Evolutionary conservation across 2,329 filamentous ascomycete species (phyloP).

Genomic region (Fusarium praegraminearum): DNA sequence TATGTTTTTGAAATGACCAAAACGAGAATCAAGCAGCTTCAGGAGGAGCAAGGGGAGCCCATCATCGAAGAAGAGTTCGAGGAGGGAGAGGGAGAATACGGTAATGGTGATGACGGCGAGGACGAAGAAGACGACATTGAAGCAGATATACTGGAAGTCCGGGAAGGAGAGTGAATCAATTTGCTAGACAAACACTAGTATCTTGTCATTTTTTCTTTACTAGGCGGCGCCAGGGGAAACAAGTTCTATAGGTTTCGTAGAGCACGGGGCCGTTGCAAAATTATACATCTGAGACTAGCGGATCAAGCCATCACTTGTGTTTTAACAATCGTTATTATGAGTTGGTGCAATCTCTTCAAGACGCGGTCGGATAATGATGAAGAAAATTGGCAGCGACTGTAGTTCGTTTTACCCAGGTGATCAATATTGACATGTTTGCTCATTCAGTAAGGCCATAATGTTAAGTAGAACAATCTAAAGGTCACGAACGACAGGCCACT

Average conservation of each 20-base stretch:
- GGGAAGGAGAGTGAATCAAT: slow-evolving; percentile 51
- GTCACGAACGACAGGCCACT: neutral
- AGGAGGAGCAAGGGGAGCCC: slow-evolving; percentile 51
- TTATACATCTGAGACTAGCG: neutral
- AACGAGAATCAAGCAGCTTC: slow-evolving; percentile 64
- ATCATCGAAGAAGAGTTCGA: slow-evolving; percentile 49
- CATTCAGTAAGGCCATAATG: neutral
- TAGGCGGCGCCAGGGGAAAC: slow-evolving; percentile 17
- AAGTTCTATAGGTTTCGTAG: neutral
- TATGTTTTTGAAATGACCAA: slow-evolving; percentile 98
- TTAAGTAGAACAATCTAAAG: neutral
- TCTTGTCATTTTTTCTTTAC: slow-evolving; percentile 10
- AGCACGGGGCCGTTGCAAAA: slow-evolving; percentile 7
- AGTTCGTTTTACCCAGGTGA: neutral
- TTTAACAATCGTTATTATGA: neutral
- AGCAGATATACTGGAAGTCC: slow-evolving; percentile 54
- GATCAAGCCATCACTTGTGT: neutral
- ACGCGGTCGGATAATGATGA: too few species aligned
- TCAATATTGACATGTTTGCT: neutral
- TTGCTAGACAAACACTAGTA: slow-evolving; percentile 11
- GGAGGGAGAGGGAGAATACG: slow-evolving; percentile 49
- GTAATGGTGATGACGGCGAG: slow-evolving; percentile 47
- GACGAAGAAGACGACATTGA: slow-evolving; percentile 51
- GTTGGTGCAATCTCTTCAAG: neutral
- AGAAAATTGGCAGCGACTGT: neutral